Percentiles rank a stretch among this genome's conserved stretches.
These are phyloP conservation scores for Cnidoscolus chayamansa DNA, from an alignment of 441 rosid species.

Conservation along the genomic window DNA sequence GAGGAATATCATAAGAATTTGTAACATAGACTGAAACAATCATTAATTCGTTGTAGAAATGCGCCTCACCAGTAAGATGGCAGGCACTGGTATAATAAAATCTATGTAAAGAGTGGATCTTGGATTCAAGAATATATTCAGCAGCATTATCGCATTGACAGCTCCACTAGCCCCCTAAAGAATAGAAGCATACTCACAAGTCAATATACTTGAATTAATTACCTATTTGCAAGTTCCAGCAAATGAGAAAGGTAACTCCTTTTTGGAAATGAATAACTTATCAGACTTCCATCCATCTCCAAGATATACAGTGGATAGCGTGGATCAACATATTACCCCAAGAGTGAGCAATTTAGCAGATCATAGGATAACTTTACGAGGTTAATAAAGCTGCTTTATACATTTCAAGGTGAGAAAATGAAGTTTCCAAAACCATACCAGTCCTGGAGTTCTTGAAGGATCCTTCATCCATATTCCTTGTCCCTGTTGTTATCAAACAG, in stretches of 20 bases:
- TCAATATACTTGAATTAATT: background rate
- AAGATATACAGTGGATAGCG: background rate
- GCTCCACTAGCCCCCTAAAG: conserved; percentile 86
- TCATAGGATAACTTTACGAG: too few relatives aligned
- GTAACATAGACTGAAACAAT: background rate
- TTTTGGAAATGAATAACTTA: background rate
- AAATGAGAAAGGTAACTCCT: background rate
- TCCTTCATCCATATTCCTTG: conserved; percentile 42
- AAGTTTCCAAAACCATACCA: conserved; percentile 47
- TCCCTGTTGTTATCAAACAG: conserved; percentile 32
- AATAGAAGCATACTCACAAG: conserved; percentile 9
- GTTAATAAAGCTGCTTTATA: background rate
- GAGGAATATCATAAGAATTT: conserved; percentile 10
- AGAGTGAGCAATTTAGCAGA: background rate
- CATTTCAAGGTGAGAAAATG: background rate
- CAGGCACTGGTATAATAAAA: conserved; percentile 81
- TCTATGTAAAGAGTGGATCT: conserved; percentile 61
- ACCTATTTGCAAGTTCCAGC: background rate
- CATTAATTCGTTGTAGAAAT: background rate
- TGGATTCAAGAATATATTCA: conserved; percentile 75
- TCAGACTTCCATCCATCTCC: background rate
- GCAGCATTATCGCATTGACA: conserved; percentile 85
- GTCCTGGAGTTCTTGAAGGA: conserved; percentile 65
- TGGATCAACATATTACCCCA: too few relatives aligned
- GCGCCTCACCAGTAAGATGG: conserved; percentile 66